phyloP scores from a whole-genome alignment of 345 rosid genomes.

The Conringia planisiliqua region DNA sequence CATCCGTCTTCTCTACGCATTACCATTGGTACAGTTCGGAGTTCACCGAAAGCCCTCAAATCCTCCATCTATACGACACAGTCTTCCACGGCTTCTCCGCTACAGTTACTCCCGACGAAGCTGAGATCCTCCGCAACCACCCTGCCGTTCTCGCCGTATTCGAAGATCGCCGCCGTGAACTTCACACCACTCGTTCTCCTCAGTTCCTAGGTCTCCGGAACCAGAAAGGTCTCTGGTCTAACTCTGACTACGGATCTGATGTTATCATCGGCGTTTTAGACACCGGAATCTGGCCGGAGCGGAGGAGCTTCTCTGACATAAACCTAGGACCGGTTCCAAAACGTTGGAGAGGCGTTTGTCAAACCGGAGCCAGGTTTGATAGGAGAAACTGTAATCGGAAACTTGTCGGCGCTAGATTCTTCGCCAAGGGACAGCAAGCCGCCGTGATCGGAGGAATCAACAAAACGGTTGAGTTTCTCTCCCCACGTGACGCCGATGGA shows the following conservation, averaged over 20 bases:
- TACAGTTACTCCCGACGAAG: constrained; percentile 40
- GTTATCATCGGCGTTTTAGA: constrained; percentile 75
- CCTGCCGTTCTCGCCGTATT: constrained; percentile 67
- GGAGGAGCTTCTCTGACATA: constrained; percentile 71
- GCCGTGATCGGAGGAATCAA: constrained; percentile 52
- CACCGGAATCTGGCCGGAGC: constrained; percentile 84
- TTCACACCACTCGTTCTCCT: constrained; percentile 88
- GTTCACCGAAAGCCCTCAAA: constrained; percentile 54
- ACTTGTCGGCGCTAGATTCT: constrained; percentile 72
- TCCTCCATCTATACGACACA: constrained; percentile 79
- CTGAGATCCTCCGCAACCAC: constrained; percentile 45
- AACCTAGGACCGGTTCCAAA: constrained; percentile 73
- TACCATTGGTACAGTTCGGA: constrained; percentile 81
- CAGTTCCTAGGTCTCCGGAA: constrained; percentile 78
- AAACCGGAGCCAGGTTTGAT: constrained; percentile 46
- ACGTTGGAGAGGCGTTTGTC: constrained; percentile 76
- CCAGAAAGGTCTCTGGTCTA: constrained; percentile 81
- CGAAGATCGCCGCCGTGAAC: constrained; percentile 66
- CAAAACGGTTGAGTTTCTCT: constrained; percentile 66
- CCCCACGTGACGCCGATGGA: constrained; percentile 84
- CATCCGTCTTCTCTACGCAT: constrained; percentile 78
- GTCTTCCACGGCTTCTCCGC: constrained; percentile 98
- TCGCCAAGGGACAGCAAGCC: constrained; percentile 75
- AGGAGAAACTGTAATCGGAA: constrained; percentile 57
- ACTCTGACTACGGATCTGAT: constrained; percentile 88